These are phyloP conservation scores for Massariosphaeria phaeospora DNA, from an alignment of 495 filamentous ascomycete species.

Conservation along the genomic window DNA sequence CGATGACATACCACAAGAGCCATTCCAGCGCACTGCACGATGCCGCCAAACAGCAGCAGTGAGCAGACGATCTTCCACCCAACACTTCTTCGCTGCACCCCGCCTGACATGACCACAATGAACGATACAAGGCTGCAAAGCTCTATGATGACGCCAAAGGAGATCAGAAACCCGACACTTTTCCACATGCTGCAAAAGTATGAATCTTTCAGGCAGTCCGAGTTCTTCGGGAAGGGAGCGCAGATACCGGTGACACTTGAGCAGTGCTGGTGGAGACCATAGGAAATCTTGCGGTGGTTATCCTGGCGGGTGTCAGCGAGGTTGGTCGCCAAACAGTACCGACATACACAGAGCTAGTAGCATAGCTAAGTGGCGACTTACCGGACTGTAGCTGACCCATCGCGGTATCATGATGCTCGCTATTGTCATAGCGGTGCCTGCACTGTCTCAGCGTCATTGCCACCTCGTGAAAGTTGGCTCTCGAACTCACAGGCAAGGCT, in stretches of 20 bases:
- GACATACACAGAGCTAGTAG: neutral
- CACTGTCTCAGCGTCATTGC: constrained; percentile 7
- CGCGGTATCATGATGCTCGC: constrained; percentile 65
- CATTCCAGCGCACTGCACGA: constrained; percentile 64
- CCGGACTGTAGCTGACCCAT: constrained; percentile 74
- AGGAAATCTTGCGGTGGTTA: constrained; percentile 48
- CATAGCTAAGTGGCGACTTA: constrained; percentile 30
- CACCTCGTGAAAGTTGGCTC: neutral
- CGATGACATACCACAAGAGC: constrained; percentile 65
- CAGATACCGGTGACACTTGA: constrained; percentile 55
- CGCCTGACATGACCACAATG: constrained; percentile 67
- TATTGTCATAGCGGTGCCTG: constrained; percentile 75
- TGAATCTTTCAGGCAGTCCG: constrained; percentile 65
- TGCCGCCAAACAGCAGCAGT: constrained; percentile 56
- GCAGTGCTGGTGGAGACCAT: constrained; percentile 78
- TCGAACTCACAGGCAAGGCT: constrained; percentile 36
- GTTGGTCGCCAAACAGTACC: neutral
- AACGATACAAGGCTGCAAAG: constrained; percentile 70
- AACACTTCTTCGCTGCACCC: constrained; percentile 64
- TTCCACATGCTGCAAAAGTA: constrained; percentile 92
- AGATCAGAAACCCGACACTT: constrained; percentile 79
- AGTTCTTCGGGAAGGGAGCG: constrained; percentile 54
- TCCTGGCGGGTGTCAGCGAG: constrained; percentile 22
- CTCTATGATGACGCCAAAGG: constrained; percentile 70
- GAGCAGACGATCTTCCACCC: constrained; percentile 72